Evolutionary conservation across 371 early-diverging fungal genomes (phyloP).

Genomic region (Umbelopsis sp.): DNA sequence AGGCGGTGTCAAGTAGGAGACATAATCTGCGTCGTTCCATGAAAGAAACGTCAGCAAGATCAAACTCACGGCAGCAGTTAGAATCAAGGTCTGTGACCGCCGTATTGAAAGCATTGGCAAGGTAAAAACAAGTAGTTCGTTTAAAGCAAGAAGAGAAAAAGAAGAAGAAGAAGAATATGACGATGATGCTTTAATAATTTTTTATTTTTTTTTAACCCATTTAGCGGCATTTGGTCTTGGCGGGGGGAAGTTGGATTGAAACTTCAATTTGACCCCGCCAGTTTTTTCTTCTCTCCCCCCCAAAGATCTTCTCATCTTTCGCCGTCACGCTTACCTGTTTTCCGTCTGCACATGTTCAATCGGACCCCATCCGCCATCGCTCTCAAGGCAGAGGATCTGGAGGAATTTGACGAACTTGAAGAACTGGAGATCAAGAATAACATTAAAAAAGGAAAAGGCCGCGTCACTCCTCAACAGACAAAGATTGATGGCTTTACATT

Average conservation of each 20-base stretch:
- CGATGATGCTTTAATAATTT: neutral
- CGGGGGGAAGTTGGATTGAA: neutral
- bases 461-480: neutral
- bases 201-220: neutral
- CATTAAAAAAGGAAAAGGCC: neutral
- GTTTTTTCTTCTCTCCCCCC: neutral
- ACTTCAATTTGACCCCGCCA: neutral
- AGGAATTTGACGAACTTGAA: conserved; percentile 9
- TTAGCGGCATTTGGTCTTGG: conserved; percentile 7
- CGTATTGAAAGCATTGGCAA: neutral
- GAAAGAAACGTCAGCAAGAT: neutral
- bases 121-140: neutral
- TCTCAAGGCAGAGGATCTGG: conserved; percentile 9
- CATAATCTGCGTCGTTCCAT: neutral
- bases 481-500: neutral
- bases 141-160: neutral
- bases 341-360: neutral
- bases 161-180: neutral
- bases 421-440: neutral
- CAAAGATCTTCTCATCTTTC: neutral
- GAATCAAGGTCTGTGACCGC: conserved; percentile 11
- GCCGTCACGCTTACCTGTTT: neutral
- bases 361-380: conserved; percentile 13
- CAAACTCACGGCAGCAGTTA: conserved; percentile 3
- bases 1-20: neutral